Conservation (phyloP, 2,329 filamentous ascomycete species). For the Metarhizium album region DNA sequence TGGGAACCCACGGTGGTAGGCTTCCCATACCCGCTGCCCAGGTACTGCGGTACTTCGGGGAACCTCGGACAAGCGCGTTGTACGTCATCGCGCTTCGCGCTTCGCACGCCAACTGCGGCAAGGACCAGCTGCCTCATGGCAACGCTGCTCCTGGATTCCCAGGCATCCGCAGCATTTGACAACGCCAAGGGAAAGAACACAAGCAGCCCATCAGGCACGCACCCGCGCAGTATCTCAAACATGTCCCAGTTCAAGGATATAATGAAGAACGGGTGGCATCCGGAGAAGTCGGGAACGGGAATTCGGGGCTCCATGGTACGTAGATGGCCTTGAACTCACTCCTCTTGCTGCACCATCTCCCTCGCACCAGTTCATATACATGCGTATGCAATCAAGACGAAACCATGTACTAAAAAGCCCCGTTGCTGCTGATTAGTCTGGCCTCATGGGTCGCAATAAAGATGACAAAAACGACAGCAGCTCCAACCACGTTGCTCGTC, state of each 20-base stretch:
- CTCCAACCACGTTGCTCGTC: slow-evolving; percentile 36
- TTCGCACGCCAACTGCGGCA: too few species aligned
- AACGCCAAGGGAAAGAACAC: neutral
- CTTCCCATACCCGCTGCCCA: too few species aligned
- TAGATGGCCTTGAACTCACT: slow-evolving; percentile 5
- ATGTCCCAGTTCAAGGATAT: slow-evolving; percentile 38
- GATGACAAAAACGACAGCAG: slow-evolving; percentile 18
- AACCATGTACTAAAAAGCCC: neutral
- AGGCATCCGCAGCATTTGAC: neutral
- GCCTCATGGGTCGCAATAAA: slow-evolving; percentile 32
- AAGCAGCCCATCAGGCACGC: neutral
- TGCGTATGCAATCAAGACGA: neutral
- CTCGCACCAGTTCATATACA: too few species aligned
- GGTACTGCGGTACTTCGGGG: too few species aligned
- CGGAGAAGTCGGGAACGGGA: slow-evolving; percentile 27
- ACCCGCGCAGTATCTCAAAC: neutral
- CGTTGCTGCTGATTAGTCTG: slow-evolving; percentile 24
- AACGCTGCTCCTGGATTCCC: too few species aligned
- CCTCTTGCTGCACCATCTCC: too few species aligned
- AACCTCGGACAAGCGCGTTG: too few species aligned
- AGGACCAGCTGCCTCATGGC: neutral
- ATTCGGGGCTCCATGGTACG: slow-evolving; percentile 35
- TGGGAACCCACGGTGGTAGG: too few species aligned
- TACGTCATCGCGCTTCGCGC: too few species aligned
- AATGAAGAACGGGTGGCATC: slow-evolving; percentile 42